Conservation (phyloP, 202 grass and related monocot genomes). For the Setaria viridis region DNA sequence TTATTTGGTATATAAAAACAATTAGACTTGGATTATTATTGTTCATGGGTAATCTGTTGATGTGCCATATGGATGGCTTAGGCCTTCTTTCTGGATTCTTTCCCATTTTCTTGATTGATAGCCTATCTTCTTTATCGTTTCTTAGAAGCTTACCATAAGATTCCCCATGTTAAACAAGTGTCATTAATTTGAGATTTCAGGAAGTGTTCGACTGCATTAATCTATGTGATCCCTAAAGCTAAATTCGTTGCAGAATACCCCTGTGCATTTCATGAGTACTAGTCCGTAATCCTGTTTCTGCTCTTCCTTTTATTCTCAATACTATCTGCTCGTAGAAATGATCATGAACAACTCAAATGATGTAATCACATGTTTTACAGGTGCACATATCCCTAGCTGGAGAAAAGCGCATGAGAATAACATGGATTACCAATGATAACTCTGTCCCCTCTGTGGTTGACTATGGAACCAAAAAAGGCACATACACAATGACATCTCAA, state of each 20-base stretch:
- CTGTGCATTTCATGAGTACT: constrained; percentile 1
- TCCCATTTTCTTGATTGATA: neutral
- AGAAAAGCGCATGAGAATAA: constrained; percentile 84
- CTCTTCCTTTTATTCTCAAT: neutral
- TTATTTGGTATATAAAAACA: neutral
- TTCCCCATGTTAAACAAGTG: neutral
- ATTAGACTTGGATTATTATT: neutral
- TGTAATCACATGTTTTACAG: constrained; percentile 52
- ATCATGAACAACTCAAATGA: neutral
- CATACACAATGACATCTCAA: constrained; percentile 60
- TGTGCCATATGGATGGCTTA: neutral
- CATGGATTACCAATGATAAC: constrained; percentile 71
- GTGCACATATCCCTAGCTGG: constrained; percentile 94
- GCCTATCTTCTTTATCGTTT: neutral
- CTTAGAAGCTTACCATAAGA: neutral
- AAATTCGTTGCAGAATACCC: neutral
- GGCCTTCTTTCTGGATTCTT: neutral
- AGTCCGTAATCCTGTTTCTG: neutral
- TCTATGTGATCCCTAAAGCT: constrained; percentile 2
- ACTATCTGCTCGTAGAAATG: constrained; percentile 25
- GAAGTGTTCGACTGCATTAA: constrained; percentile 5
- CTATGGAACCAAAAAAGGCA: constrained; percentile 71
- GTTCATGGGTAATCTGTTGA: neutral
- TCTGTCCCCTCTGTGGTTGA: constrained; percentile 79
- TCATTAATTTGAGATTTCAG: neutral